phyloP scores from a whole-genome alignment of 2,329 filamentous ascomycete genomes.

The Parafenestella ontariensis region DNA sequence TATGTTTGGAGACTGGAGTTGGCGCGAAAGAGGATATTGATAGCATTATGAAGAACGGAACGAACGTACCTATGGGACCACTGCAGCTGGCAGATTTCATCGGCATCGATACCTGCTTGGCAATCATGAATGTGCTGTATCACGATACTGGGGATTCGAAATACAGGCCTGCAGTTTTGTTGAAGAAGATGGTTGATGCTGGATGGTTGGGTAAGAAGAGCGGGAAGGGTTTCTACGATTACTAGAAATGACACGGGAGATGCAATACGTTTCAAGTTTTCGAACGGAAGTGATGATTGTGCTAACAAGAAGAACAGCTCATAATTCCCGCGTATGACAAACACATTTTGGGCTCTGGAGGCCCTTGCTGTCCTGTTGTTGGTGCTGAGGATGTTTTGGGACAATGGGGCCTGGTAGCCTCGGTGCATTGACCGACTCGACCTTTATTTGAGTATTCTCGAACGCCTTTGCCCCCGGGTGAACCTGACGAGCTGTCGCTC shows the following conservation, averaged over 20 bases:
- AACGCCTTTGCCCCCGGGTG: no score
- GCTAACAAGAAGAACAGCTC: neutral
- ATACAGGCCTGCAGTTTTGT: constrained; percentile 85
- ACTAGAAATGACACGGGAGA: constrained; percentile 56
- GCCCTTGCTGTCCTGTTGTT: no score
- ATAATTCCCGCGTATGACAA: neutral
- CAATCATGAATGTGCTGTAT: constrained; percentile 96
- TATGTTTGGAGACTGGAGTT: constrained; percentile 92
- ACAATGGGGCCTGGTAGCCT: no score
- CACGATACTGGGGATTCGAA: constrained; percentile 93
- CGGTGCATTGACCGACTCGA: no score
- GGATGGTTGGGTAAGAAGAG: constrained; percentile 98
- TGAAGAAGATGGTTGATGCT: constrained; percentile 96
- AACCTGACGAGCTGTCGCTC: no score
- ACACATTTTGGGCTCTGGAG: no score
- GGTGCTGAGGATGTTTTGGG: no score
- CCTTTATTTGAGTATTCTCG: no score
- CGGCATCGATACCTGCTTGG: constrained; percentile 91
- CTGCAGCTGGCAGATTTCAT: constrained; percentile 96
- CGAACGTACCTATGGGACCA: constrained; percentile 97
- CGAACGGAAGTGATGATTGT: neutral
- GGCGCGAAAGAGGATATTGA: constrained; percentile 92
- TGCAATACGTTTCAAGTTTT: neutral
- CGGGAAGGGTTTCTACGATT: constrained; percentile 94
- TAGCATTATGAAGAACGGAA: constrained; percentile 98